A percentile compares a stretch with the other conserved stretches of the same genome.
Conservation (phyloP, 805 yeast genomes). For the Candida ulmi region DNA sequence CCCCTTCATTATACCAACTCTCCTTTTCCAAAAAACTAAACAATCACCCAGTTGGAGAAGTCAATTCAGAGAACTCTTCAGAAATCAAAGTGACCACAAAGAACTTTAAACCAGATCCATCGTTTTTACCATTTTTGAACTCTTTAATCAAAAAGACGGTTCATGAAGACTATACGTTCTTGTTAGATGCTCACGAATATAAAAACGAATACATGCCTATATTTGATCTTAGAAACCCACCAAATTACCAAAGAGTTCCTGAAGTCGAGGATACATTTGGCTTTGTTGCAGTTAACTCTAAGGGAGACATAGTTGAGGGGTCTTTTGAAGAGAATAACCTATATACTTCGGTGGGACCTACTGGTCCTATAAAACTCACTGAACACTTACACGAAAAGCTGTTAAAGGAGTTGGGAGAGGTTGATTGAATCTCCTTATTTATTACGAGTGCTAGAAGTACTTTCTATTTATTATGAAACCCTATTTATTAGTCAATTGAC, state of each 20-base stretch:
- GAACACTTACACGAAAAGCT: constrained; percentile 44
- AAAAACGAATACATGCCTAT: constrained; percentile 59
- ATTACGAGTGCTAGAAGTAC: too few relatives aligned
- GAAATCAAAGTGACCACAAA: neutral
- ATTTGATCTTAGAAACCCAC: constrained; percentile 62
- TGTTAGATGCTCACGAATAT: constrained; percentile 50
- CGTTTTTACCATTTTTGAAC: constrained; percentile 8
- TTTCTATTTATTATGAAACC: too few relatives aligned
- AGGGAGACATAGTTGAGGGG: constrained; percentile 48
- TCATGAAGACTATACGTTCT: constrained; percentile 45
- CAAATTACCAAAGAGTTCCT: constrained; percentile 61
- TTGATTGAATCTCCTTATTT: neutral
- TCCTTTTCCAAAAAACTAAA: constrained; percentile 14
- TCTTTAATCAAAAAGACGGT: constrained; percentile 16
- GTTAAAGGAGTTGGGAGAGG: neutral
- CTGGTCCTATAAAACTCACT: constrained; percentile 47
- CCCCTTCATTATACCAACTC: constrained; percentile 1
- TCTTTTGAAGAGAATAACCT: constrained; percentile 53
- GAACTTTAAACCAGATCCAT: constrained; percentile 8
- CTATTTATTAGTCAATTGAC: neutral
- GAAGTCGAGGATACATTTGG: constrained; percentile 70
- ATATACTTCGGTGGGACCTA: constrained; percentile 47
- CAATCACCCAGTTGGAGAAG: constrained; percentile 5
- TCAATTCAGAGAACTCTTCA: neutral
- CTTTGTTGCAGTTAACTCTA: constrained; percentile 51